Base-by-base conservation (phyloP, 2,329 filamentous ascomycete species). In the Botryotinia globosa region DNA sequence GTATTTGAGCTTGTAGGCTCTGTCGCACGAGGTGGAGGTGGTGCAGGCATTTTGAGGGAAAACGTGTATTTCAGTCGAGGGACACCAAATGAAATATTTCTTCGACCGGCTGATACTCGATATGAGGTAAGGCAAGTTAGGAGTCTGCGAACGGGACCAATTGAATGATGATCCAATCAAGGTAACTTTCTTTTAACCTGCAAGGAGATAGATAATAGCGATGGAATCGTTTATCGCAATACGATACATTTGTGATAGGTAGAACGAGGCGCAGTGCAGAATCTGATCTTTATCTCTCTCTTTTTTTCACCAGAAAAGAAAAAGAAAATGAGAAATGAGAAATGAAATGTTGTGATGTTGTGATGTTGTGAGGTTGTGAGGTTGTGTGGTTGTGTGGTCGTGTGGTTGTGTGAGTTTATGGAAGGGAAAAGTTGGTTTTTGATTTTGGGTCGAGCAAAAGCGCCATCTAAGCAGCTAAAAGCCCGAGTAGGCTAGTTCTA, bases 41-140 rank as follows among this genome's bases (percentile, higher is more conserved):
- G 76, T 54, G 76, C 74, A 20, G 77, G 75, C 77, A 78, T 78
- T 22, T 20, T 75, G 72, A 29, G 48, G 12, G 39, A 6, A 58
- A 37, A 58, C 22, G 48, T 48, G n/a, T 66, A 54, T 48, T 22
- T 61, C 39, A 22, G 16, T 48, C n/a, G 61, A 51, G 39, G 20
- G 48, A 42, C 48, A 56, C 63, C 39, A 25, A 45, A 51, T n/a
- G 48, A 25, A 45, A 51, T n/a, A 25, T 14, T 37, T 39, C 29
- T 48, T 56, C 25, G 32, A 44, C n/a, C 48, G 69, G 48, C 48
- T 66, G 45, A 56, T 58, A 45, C 20, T 29, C 32, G 32, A 51
- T 39, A 25, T 18, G 37, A 45, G 44, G 51, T 32, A 34, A 44
- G 25, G 12, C 14, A n/a, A n/a, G 48, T n/a, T n/a, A 25, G 14